Evolutionary conservation across 148 eudicot species (phyloP).

Genomic region (Cornus kousa): DNA sequence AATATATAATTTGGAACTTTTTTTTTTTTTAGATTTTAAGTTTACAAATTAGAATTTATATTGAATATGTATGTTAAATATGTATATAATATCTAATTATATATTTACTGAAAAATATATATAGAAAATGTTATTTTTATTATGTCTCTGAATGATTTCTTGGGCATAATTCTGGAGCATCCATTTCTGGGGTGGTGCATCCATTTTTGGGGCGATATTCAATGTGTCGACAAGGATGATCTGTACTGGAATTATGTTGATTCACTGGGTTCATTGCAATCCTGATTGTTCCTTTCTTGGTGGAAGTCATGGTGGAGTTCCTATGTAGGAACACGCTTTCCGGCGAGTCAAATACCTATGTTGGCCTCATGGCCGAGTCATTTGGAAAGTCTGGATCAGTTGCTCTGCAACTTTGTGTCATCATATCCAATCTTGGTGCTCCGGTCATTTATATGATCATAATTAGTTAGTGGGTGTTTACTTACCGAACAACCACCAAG

Average conservation of each 20-base stretch:
- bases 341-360: conserved; percentile 58
- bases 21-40: no score
- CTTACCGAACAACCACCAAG: no score
- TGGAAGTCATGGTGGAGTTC: conserved; percentile 71
- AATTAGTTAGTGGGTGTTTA: conserved; percentile 43
- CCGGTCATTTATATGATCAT: conserved; percentile 72
- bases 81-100: no score
- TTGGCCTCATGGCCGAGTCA: conserved; percentile 77
- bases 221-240: conserved; percentile 83
- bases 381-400: conserved; percentile 69
- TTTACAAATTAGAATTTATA: no score
- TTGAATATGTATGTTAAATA: no score
- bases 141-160: no score
- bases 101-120: no score
- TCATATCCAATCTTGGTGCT: conserved; percentile 71
- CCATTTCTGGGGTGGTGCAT: conserved; percentile 22
- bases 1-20: no score
- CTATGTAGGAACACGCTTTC: conserved; percentile 55
- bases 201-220: conserved; percentile 66
- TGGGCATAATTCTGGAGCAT: no score
- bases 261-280: conserved; percentile 69
- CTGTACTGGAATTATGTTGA: conserved; percentile 93
- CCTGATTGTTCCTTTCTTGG: conserved; percentile 49
- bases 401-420: conserved; percentile 64
- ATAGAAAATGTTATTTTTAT: no score